These are phyloP conservation scores for Carallia pectinifolia DNA, from an alignment of 345 rosid species.

Conservation along the genomic window DNA sequence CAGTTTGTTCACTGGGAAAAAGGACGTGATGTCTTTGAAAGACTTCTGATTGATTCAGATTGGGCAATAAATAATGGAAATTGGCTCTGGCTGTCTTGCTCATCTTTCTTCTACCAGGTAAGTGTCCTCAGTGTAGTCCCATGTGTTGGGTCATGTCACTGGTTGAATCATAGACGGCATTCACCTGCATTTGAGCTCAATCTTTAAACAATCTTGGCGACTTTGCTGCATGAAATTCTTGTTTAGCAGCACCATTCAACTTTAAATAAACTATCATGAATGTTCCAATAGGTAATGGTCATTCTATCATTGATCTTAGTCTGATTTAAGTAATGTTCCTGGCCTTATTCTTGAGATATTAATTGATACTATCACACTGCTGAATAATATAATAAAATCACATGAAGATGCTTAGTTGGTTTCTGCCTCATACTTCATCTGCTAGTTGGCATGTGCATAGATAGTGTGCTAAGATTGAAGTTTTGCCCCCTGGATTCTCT, in stretches of 20 bases:
- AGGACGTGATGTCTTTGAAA: slow-evolving; percentile 93
- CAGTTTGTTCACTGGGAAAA: slow-evolving; percentile 98
- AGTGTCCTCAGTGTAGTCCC: not conserved
- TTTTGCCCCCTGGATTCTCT: not conserved
- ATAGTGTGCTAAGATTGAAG: not conserved
- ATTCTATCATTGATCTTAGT: slow-evolving; percentile 1
- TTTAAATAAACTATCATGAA: not conserved
- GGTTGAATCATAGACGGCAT: not conserved
- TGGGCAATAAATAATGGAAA: slow-evolving; percentile 95
- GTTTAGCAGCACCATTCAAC: too few species aligned
- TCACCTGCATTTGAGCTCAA: not conserved
- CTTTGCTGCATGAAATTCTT: too few species aligned
- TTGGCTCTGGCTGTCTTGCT: slow-evolving; percentile 96
- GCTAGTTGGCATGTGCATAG: not conserved
- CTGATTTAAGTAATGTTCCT: not conserved
- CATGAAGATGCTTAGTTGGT: not conserved
- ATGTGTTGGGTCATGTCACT: not conserved
- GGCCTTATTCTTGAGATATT: too few species aligned
- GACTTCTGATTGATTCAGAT: slow-evolving; percentile 91
- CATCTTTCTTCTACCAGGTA: slow-evolving; percentile 97
- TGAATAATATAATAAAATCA: not conserved
- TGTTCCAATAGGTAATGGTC: not conserved
- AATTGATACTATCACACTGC: not conserved
- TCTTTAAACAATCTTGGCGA: too few species aligned
- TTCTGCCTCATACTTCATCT: not conserved